Evolutionary conservation across 257 asterid genomes (phyloP), one percentile per base, ranked within the genome.

Genomic region (Nicotiana obtusifolia): DNA sequence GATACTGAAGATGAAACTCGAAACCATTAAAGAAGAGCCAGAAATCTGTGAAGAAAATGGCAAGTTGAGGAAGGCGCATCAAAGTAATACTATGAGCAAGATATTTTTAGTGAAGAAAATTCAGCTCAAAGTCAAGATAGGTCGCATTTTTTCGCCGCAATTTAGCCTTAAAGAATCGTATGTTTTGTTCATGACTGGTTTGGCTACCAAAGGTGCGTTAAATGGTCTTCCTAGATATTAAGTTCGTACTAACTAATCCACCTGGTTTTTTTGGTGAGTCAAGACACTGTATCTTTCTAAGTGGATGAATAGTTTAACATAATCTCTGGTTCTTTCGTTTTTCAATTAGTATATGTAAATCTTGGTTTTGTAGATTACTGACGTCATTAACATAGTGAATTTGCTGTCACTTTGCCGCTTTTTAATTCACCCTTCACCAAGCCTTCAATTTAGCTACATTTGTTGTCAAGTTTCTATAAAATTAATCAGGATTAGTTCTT

Each of bases 1-100:
- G 9, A 89, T 93, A 81, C 85, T 94, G 3, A 94, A 91, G 87
- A 91, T 89, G 97, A 93, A 91, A 88, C 95, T 93, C 7, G 94
- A 85, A 37, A 90, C 93, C 5, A 91, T 94, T 84, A 61, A 81
- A 69, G 98, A 93, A 82, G 94, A 92, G 64, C 86, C 89, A 0
- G 97, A 92, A 68, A 81, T 15, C 5, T 24, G 17, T 52, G 90
- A 85, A 16, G 91, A 85, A 35, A 81, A 83, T 65, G 81, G 87
- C 59, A 67, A 80, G 64, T 28, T 64, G 14, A 69, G 19, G 24
- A 17, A 75, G 8, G 77, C 83, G 81, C 85, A 81, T 13, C 67
- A 35, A 0, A 65, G 65, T 47, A 9, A 44, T 16, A 78, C 16
- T 47, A 41, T 65, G 76, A 76, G 80, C 64, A 80, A 82, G 75